Conservation (phyloP, 148 eudicot genomes). For the Tetragonia tetragonoides region DNA sequence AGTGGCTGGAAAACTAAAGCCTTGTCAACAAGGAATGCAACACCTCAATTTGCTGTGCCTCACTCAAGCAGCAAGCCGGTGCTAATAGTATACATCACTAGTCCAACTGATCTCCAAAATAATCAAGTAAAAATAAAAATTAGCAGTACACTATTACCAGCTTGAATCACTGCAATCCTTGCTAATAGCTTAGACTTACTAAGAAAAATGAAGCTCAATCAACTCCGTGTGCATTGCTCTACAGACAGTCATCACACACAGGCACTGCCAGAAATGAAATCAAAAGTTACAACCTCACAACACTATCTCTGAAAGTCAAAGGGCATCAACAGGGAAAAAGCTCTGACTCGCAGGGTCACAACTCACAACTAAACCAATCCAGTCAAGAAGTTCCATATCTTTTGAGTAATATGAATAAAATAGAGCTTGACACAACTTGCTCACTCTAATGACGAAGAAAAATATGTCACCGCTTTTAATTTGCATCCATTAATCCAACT, state of each 20-base stretch:
- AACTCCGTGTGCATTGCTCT: not conserved
- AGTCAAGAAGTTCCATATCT: not conserved
- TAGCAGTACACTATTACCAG: not conserved
- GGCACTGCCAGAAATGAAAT: not conserved
- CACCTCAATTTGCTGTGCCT: not conserved
- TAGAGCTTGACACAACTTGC: not conserved
- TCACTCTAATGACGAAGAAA: too few species aligned
- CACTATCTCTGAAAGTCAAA: not conserved
- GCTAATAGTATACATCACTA: not conserved
- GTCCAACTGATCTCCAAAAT: not conserved
- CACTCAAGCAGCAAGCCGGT: not conserved
- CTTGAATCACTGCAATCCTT: not conserved
- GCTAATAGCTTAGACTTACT: not conserved
- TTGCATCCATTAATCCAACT: not conserved
- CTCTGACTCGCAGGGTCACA: not conserved
- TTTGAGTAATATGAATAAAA: not conserved
- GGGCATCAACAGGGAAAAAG: not conserved
- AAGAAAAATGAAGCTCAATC: not conserved
- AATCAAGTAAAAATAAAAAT: not conserved
- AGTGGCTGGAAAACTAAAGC: not conserved
- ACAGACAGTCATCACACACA: not conserved
- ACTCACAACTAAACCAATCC: not conserved
- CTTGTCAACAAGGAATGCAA: not conserved
- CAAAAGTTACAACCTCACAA: not conserved
- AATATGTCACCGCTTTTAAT: not conserved